Evolutionary conservation across 768 basidiomycete genomes (phyloP), one percentile per base, ranked within the genome.

Genomic region (Lactarius indigo): DNA sequence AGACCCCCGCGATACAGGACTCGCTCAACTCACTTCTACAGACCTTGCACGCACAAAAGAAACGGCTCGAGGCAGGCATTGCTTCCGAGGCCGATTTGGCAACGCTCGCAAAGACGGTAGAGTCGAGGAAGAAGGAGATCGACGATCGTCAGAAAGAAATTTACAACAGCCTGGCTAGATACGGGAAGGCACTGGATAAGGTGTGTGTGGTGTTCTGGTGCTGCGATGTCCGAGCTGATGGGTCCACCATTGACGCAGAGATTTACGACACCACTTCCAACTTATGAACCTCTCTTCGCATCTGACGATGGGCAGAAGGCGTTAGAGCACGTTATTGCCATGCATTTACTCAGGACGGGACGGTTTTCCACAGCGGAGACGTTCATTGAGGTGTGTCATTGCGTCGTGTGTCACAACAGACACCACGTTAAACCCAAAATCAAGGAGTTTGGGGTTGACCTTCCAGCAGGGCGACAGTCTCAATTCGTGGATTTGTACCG

Each of bases 101-200:
- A 37, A 74, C 80, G 9, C 78, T 92, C 12, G 78, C 82, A 20
- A 84, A 83, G 73, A 80, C 81, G 2, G 82, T 92, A 2, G 90
- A 92, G 58, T 75, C 79, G 0, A 85, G 78, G 76, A 94, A 91
- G 87, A 94, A 88, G 75, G 92, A 92, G 65, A 81, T 94, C 1
- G 92, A 93, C 64, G 92, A 95, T 41, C 83, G 88, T 3, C 88
- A 95, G 80, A 98, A 96, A 76, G 94, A 95, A 71, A 83, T 94
- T 39, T 92, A 96, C 72, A 85, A 82, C 23, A 86, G 88, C 2
- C 77, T 97, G 10, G 84, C 87, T 31, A 85, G 86, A 70, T 81
- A 96, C 42, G 93, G 92, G 33, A 98, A 95, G 78, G 83, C 87
- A 0, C 76, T 98, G 74, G 96, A 98, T 74, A 98, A 97, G 89